These are phyloP conservation scores for Pythium biforme DNA, from an alignment of 352 stramenopile genomes.

Conservation along the genomic window DNA sequence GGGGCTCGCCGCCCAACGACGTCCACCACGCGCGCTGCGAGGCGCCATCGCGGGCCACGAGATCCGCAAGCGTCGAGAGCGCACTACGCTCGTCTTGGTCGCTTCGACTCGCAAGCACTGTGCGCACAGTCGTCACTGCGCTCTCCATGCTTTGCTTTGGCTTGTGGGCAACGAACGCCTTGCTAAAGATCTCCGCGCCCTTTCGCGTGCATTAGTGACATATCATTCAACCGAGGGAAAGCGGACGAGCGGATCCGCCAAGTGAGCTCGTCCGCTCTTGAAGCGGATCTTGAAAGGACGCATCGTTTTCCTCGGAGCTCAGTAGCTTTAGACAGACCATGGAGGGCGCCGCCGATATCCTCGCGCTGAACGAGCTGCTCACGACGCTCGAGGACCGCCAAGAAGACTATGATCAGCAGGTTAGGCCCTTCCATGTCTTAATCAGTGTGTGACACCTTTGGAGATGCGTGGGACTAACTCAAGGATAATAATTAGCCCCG, in stretches of 20 bases:
- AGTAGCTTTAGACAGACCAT: background rate
- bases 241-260: conserved; percentile 5
- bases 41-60: background rate
- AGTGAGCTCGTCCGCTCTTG: background rate
- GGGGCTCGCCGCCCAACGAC: background rate
- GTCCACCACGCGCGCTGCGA: background rate
- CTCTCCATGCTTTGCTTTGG: background rate
- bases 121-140: background rate
- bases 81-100: background rate
- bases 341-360: conserved; percentile 29
- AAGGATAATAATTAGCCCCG: background rate
- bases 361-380: conserved; percentile 38
- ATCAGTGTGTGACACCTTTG: background rate
- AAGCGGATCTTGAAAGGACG: conserved; percentile 23
- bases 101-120: background rate
- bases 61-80: background rate
- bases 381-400: conserved; percentile 19
- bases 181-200: too few species aligned
- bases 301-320: background rate
- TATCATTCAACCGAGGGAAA: conserved; percentile 5
- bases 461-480: background rate
- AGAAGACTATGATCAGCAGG: conserved; percentile 20
- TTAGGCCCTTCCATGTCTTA: background rate
- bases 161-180: too few species aligned
- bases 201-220: conserved; percentile 17